Percentiles rank a stretch among this genome's conserved stretches.
These are phyloP conservation scores for Colletotrichum scovillei DNA, from an alignment of 2,329 filamentous ascomycete species.

Conservation along the genomic window DNA sequence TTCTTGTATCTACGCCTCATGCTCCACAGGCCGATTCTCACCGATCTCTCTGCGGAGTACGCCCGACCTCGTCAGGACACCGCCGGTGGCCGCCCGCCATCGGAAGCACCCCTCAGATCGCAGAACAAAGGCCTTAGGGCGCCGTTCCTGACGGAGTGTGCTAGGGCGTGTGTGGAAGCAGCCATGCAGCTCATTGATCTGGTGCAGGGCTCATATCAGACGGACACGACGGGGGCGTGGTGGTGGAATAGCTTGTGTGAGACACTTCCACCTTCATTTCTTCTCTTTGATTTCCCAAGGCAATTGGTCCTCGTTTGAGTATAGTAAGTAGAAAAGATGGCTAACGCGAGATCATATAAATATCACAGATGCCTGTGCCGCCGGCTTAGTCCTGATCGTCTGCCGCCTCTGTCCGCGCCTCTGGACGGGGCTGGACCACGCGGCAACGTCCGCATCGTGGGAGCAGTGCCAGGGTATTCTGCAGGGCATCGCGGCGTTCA, in stretches of 20 bases:
- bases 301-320: neutral
- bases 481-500: neutral
- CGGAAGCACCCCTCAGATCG: neutral
- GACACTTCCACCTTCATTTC: conserved; percentile 11
- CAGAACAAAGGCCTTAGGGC: neutral
- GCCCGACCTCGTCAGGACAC: neutral
- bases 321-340: neutral
- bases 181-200: conserved; percentile 45
- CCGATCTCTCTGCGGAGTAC: conserved; percentile 38
- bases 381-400: conserved; percentile 2
- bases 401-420: neutral
- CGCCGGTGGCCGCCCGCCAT: neutral
- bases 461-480: neutral
- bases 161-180: conserved; percentile 43
- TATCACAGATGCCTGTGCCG: neutral
- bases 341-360: neutral
- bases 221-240: conserved; percentile 44
- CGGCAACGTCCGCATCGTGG: neutral
- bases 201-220: conserved; percentile 43
- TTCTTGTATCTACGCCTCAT: conserved; percentile 17
- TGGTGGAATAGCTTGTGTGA: conserved; percentile 54
- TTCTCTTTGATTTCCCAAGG: too few relatives aligned
- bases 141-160: conserved; percentile 41
- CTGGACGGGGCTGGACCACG: neutral
- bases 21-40: conserved; percentile 37